These are phyloP conservation scores for Carallia pectinifolia DNA, from an alignment of 345 rosid genomes.

Conservation along the genomic window DNA sequence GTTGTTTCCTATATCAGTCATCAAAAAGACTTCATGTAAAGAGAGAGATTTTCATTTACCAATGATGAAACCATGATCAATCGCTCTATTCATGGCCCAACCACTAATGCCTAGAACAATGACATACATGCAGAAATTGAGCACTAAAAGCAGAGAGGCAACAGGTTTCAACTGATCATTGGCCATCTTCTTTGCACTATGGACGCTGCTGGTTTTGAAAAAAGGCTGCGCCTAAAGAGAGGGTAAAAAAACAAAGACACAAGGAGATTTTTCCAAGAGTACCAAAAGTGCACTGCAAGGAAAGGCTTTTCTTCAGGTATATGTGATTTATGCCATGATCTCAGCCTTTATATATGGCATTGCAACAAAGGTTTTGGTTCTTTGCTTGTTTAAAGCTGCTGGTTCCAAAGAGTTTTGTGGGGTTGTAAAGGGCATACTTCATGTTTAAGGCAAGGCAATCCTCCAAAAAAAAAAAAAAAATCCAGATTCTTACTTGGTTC, in stretches of 20 bases:
- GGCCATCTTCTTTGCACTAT: slow-evolving; percentile 44
- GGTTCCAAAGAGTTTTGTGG: slow-evolving; percentile 36
- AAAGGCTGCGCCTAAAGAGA: slow-evolving; percentile 10
- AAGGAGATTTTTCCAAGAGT: neutral
- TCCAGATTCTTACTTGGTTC: slow-evolving; percentile 39
- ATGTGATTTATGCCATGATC: slow-evolving; percentile 21
- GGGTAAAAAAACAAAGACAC: neutral
- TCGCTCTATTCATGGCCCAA: slow-evolving; percentile 83
- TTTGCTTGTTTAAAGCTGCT: slow-evolving; percentile 72
- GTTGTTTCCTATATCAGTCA: neutral
- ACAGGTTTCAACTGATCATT: slow-evolving; percentile 46
- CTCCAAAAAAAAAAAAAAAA: neutral
- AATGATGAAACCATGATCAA: slow-evolving; percentile 73
- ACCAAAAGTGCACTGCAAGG: slow-evolving; percentile 7
- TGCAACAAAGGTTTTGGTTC: slow-evolving; percentile 41
- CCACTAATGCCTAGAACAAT: slow-evolving; percentile 72
- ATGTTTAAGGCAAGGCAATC: slow-evolving; percentile 60
- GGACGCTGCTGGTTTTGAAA: neutral
- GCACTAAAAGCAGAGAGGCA: slow-evolving; percentile 56
- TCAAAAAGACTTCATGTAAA: neutral
- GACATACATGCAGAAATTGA: slow-evolving; percentile 75
- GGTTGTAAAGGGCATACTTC: slow-evolving; percentile 71
- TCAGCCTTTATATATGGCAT: slow-evolving; percentile 17
- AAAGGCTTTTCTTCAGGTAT: neutral
- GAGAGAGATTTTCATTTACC: slow-evolving; percentile 37